Base-by-base conservation (phyloP, 768 basidiomycete genomes). In the Hygrophorus russula region DNA sequence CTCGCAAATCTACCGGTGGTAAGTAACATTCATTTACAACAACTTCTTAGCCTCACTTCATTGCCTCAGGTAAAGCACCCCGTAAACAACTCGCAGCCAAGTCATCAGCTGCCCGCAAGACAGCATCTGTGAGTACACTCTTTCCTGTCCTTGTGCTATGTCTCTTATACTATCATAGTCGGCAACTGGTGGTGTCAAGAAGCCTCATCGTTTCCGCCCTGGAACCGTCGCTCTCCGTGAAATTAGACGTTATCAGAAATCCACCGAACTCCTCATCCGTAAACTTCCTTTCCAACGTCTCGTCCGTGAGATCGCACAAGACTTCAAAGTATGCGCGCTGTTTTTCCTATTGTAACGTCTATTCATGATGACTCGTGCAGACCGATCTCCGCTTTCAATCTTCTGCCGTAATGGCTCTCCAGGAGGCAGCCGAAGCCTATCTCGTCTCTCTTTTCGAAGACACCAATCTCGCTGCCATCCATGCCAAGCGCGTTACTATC, bases 211-310 rank as follows among this genome's bases (percentile, higher is more conserved):
- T 48, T 87, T 85, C 74, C 68, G 78, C 54, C 79, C 78, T 36
- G 76, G 88, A 66, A 89, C 87, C 28, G 89, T 90, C 53, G 87
- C 88, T 51, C 82, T 91, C 52, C 84, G 86, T 67, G 88, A 90
- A 68, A 89, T 90, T 57, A 66, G 84, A 62, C 75, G 84, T 36
- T 88, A 89, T 73, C 87, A 90, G 67, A 86, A 84, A 68, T 86
- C 82, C 49, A 88, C 85, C 42, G 84, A 90, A 67, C 70, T 88
- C 47, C 71, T 90, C 42, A 88, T 90, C 58, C 76, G 85, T 57
- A 90, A 88, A 66, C 76, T 89, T 44, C 86, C 87, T 44, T 90
- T 91, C 82, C 84, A 90, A 70, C 78, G 87, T 50, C 78, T 90
- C 36, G 81, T 91, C 51, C 81, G 81, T 66, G 89, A 91, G 63